phyloP scores from a whole-genome alignment of 116 monocot genomes.

The Trichopus zeylanicus region DNA sequence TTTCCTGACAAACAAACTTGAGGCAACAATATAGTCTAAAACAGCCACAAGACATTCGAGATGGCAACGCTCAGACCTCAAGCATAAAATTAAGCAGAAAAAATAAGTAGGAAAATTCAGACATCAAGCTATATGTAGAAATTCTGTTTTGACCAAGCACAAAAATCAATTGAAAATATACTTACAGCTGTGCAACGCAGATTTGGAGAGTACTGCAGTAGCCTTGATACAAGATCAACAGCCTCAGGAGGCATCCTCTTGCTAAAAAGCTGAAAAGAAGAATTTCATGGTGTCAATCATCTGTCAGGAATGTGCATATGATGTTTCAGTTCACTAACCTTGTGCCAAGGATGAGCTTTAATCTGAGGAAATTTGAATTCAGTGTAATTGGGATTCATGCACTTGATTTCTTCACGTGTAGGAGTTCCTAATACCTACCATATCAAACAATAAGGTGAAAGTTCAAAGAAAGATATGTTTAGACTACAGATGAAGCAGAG shows the following conservation, averaged over 20 bases:
- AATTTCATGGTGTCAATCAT: not conserved
- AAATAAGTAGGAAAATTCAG: too few species aligned
- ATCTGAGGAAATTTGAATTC: conserved; percentile 59
- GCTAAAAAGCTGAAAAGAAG: conserved; percentile 32
- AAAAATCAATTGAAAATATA: too few species aligned
- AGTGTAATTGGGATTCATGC: conserved; percentile 56
- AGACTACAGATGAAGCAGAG: not conserved
- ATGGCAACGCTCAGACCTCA: too few species aligned
- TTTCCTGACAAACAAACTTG: too few species aligned
- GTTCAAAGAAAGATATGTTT: not conserved
- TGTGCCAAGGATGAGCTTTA: conserved; percentile 56
- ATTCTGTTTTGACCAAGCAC: too few species aligned
- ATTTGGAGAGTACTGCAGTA: conserved; percentile 58
- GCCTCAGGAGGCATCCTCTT: conserved; percentile 59
- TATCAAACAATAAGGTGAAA: not conserved
- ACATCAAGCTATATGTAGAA: too few species aligned
- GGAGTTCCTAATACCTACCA: conserved; percentile 52
- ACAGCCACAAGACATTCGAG: too few species aligned
- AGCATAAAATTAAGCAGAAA: too few species aligned
- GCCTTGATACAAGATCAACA: conserved; percentile 51
- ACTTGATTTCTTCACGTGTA: conserved; percentile 50
- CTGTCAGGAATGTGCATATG: not conserved
- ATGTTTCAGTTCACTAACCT: conserved; percentile 22
- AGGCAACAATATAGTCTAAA: too few species aligned
- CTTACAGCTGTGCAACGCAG: conserved; percentile 65